phyloP scores from a whole-genome alignment of 2,329 filamentous ascomycete species.

The Trichoderma gracile region DNA sequence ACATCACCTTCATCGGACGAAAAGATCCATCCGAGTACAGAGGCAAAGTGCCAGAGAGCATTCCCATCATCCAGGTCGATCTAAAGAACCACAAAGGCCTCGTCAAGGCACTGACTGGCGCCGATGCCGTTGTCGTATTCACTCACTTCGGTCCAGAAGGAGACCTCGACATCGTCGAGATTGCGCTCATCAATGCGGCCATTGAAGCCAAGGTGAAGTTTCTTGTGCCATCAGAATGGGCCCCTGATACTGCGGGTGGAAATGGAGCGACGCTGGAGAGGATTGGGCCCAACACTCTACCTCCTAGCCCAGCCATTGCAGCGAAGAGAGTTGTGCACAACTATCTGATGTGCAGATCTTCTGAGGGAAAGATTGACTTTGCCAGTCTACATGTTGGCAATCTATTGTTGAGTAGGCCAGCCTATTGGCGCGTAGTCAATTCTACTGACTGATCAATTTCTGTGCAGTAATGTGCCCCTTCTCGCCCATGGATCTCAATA shows the following conservation, averaged over 20 bases:
- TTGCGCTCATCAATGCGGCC: conserved; percentile 17
- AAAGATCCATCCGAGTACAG: background rate
- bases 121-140: conserved; percentile 9
- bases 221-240: conserved; percentile 19
- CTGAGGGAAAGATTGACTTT: conserved; percentile 19
- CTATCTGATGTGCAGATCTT: conserved; percentile 3
- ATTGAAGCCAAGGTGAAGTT: conserved; percentile 17
- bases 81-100: conserved; percentile 2
- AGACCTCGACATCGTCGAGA: conserved; percentile 10
- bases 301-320: background rate
- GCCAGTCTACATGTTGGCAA: conserved; percentile 4
- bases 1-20: conserved; percentile 14
- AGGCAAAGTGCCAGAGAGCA: conserved; percentile 1
- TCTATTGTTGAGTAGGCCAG: background rate
- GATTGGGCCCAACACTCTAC: conserved; percentile 12
- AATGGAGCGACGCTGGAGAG: conserved; percentile 3
- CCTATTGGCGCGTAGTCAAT: background rate
- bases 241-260: conserved; percentile 16
- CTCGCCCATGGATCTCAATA: conserved; percentile 5
- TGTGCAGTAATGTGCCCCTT: background rate
- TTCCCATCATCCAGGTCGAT: conserved; percentile 6
- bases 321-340: conserved; percentile 11
- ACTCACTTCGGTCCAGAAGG: background rate
- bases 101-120: conserved; percentile 1
- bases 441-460: background rate